Conservation (phyloP, 202 grass and related monocot species). For the Hordeum pubiflorum region DNA sequence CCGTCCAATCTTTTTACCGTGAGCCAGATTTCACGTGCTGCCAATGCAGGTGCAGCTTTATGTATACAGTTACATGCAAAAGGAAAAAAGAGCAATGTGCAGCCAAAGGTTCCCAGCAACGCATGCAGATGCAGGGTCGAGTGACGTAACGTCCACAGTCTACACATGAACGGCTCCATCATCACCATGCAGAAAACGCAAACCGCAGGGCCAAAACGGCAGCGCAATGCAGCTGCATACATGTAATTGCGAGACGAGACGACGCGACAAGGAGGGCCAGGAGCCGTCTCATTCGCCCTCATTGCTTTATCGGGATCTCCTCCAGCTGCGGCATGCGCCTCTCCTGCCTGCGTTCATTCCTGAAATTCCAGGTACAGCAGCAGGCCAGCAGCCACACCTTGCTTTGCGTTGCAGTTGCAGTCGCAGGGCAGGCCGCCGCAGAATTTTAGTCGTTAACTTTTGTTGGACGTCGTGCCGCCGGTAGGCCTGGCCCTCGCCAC, state of each 20-base stretch:
- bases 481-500: background rate
- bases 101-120: background rate
- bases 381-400: background rate
- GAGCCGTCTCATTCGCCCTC: background rate
- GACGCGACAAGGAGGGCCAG: background rate
- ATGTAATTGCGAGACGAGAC: background rate
- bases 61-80: background rate
- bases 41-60: background rate
- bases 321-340: background rate
- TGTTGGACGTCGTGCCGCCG: background rate
- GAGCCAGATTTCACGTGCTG: background rate
- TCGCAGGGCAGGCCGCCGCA: background rate
- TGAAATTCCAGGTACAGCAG: background rate
- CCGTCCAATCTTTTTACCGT: background rate
- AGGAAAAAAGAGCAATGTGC: background rate
- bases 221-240: background rate
- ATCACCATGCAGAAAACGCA: background rate
- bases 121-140: background rate
- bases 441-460: background rate
- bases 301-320: constrained; percentile 26
- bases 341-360: background rate
- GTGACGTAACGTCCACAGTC: background rate
- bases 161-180: too few species aligned
- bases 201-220: background rate
- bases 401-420: background rate